Conservation (phyloP, 140 eudicot species). For the Artemisia princeps region DNA sequence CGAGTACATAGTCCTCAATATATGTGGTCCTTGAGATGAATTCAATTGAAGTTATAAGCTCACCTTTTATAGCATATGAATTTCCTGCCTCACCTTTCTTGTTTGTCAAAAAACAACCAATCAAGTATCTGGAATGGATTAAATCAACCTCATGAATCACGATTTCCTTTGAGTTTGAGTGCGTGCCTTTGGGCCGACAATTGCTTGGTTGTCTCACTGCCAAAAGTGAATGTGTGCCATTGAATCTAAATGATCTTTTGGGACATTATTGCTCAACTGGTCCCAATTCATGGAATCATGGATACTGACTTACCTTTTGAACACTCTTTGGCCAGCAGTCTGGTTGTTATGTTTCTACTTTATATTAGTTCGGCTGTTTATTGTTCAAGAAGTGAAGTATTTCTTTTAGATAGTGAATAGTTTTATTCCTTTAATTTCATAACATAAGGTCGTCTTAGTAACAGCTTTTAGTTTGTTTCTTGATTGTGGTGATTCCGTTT, state of each 20-base stretch:
- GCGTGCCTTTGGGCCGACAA: background rate
- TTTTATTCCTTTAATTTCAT: too few relatives aligned
- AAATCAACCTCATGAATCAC: background rate
- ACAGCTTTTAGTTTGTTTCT: background rate
- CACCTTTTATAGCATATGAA: background rate
- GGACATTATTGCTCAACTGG: background rate
- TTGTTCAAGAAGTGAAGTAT: too few relatives aligned
- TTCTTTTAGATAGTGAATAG: too few relatives aligned
- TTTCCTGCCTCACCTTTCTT: background rate
- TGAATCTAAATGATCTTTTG: background rate
- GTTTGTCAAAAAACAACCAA: constrained; percentile 14
- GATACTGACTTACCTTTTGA: too few relatives aligned
- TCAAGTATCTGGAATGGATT: background rate
- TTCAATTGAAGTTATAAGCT: background rate
- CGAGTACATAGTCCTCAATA: background rate
- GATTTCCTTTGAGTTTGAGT: background rate
- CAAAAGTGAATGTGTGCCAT: background rate
- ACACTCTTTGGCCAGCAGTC: too few relatives aligned
- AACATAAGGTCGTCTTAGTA: too few relatives aligned
- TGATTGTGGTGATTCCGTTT: constrained; percentile 8
- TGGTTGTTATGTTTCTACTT: background rate
- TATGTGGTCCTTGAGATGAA: constrained; percentile 7
- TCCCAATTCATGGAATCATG: too few relatives aligned
- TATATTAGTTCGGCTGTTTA: background rate
- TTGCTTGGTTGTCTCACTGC: constrained; percentile 1